Base-by-base conservation (phyloP, 2,329 filamentous ascomycete genomes). In the Xylariaceae sp. region DNA sequence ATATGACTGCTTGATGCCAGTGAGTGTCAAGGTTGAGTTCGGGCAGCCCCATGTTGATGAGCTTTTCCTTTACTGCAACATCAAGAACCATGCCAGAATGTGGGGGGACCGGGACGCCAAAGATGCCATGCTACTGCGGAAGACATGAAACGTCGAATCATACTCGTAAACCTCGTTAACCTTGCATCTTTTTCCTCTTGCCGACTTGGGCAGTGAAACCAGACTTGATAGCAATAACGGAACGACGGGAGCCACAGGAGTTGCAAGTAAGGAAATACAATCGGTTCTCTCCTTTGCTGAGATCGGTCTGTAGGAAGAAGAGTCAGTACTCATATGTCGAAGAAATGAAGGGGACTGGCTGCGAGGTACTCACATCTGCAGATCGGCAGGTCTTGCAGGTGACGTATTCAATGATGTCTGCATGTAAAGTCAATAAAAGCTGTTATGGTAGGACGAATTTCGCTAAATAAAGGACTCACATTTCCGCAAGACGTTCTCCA, bases 201-300 rank as follows among this genome's bases (percentile, higher is more conserved):
- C 94, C 94, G 74, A 99, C 89, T 78, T 97, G 94, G 74, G 94
- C 94, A 68, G 92, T 95, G 91, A 99, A 99, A 91, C 94, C 94
- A 57, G 91, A 96, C 87, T 99, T 99, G 88, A 99, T 99, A 63
- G 94, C 92, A 55, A 90, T 90, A 71, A 97, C 93, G 68, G 86
- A 91, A 71, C 92, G 88, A 75, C 93, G 81, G 47, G 85, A 89
- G 59, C 87, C 86, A 67, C 88, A 90, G 53, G 86, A 88, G 77
- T 94, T 96, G 85, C 93, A 97, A 55, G 92, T 97, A 70, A 99
- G 91, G 80, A 97, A 99, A 80, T 96, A 97, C 60, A 99, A 81
- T 78, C 94, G 89, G 81, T 97, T 99, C 77, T 99, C 94, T 75
- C 93, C 94, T 81, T 97, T 97, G 84, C 88, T 95, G 69, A 99